Conservation (phyloP, 2,329 filamentous ascomycete species). For the Calonectria leucothoes region DNA sequence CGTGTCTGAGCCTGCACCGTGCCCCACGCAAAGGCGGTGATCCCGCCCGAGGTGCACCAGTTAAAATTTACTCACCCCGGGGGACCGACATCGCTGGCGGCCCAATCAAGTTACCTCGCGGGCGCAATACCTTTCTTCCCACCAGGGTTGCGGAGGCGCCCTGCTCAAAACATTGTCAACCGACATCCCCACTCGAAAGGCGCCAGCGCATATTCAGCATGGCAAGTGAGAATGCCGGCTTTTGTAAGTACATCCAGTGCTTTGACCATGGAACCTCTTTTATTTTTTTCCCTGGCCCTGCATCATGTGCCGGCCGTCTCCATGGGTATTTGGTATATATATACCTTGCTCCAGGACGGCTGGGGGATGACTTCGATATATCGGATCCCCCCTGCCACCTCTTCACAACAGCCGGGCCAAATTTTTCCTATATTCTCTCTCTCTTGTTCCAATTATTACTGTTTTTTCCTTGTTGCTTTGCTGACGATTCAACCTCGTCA, state of each 20-base stretch:
- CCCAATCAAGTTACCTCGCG: slow-evolving; percentile 37
- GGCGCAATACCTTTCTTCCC: slow-evolving; percentile 27
- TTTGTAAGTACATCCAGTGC: slow-evolving; percentile 38
- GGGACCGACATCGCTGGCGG: slow-evolving; percentile 34
- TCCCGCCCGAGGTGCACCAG: not conserved
- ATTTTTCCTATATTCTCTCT: too few relatives aligned
- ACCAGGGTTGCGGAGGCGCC: slow-evolving; percentile 26
- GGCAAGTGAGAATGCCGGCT: slow-evolving; percentile 40
- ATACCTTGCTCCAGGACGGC: not conserved
- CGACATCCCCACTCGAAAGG: slow-evolving; percentile 39
- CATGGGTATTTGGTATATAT: slow-evolving; percentile 16
- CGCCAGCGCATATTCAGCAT: slow-evolving; percentile 41
- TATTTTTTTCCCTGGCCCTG: slow-evolving; percentile 4
- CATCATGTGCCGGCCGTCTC: slow-evolving; percentile 11
- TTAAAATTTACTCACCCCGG: slow-evolving; percentile 1
- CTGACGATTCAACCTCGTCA: slow-evolving; percentile 58
- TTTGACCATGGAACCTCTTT: slow-evolving; percentile 15
- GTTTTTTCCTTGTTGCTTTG: slow-evolving; percentile 48
- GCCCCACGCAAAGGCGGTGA: slow-evolving; percentile 34
- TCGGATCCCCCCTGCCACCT: not conserved
- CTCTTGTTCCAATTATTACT: not conserved
- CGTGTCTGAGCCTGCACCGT: not conserved
- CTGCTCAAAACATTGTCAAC: slow-evolving; percentile 37
- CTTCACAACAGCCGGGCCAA: not conserved
- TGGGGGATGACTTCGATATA: not conserved